Evolutionary conservation across 805 yeast species (phyloP).

Genomic region (Monosporozyma yasuniensis): DNA sequence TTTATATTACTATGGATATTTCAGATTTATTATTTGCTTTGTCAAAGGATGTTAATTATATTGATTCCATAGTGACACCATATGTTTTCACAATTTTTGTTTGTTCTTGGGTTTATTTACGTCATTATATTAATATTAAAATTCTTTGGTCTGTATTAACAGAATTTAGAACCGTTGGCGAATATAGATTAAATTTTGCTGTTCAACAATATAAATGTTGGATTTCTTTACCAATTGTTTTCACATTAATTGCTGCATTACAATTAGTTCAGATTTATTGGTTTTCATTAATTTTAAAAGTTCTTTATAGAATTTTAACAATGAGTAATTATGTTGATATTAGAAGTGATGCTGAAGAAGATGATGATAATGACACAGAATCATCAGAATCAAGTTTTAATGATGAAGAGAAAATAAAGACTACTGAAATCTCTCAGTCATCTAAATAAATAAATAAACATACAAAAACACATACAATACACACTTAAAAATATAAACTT

Average conservation of each 20-base stretch:
- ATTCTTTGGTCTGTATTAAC: constrained; percentile 80
- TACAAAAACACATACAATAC: too few species aligned
- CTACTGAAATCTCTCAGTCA: too few species aligned
- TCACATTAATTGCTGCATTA: constrained; percentile 63
- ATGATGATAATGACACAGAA: constrained; percentile 11
- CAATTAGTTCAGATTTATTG: constrained; percentile 84
- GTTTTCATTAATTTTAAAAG: constrained; percentile 74
- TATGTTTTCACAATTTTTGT: constrained; percentile 65
- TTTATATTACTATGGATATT: constrained; percentile 92
- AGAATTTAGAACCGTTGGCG: constrained; percentile 80
- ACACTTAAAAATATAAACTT: too few species aligned
- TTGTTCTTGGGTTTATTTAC: constrained; percentile 71
- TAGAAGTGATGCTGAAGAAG: constrained; percentile 69
- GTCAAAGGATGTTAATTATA: constrained; percentile 77
- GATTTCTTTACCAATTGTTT: constrained; percentile 88
- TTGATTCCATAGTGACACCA: constrained; percentile 55
- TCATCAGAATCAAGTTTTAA: not conserved
- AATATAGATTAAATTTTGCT: constrained; percentile 69
- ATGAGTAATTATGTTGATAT: constrained; percentile 64
- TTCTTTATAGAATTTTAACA: constrained; percentile 55
- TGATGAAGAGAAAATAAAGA: not conserved
- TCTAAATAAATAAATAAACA: too few species aligned
- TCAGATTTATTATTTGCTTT: constrained; percentile 81
- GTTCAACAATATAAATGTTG: constrained; percentile 94
- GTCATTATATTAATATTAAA: constrained; percentile 76